Evolutionary conservation across 2,329 filamentous ascomycete species (phyloP).

Genomic region (Exophiala oligosperma): DNA sequence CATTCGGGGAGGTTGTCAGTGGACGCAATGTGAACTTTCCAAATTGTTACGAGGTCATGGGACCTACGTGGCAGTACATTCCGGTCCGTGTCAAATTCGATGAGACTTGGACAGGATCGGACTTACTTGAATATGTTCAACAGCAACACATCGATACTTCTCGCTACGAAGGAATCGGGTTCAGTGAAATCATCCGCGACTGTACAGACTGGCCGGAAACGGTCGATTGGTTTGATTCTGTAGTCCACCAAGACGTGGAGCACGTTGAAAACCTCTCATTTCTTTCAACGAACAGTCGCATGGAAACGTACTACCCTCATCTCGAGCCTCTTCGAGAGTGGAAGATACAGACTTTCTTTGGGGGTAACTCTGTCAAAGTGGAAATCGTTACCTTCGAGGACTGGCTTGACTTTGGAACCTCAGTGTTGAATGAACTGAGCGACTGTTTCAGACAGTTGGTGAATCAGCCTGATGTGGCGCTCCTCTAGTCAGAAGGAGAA

Average conservation of each 20-base stretch:
- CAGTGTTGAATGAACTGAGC: conserved; percentile 53
- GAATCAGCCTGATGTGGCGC: conserved; percentile 1
- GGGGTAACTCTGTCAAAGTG: conserved; percentile 53
- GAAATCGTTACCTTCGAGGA: conserved; percentile 62
- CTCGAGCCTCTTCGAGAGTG: conserved; percentile 57
- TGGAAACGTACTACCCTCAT: conserved; percentile 62
- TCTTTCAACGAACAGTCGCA: conserved; percentile 38
- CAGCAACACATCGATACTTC: conserved; percentile 58
- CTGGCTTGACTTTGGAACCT: conserved; percentile 54
- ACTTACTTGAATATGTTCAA: conserved; percentile 35
- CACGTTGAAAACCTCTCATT: conserved; percentile 57
- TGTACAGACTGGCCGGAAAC: conserved; percentile 47
- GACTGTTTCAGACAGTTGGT: conserved; percentile 44
- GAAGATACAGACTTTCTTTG: conserved; percentile 63
- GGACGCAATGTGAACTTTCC: conserved; percentile 62
- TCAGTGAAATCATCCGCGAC: conserved; percentile 53
- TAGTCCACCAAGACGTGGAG: conserved; percentile 61
- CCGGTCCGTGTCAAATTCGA: conserved; percentile 62
- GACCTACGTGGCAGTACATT: conserved; percentile 68
- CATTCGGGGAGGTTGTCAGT: conserved; percentile 66
- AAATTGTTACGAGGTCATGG: conserved; percentile 58
- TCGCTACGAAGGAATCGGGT: conserved; percentile 56
- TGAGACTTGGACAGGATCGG: conserved; percentile 44
- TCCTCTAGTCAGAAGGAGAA: neutral
- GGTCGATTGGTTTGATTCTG: conserved; percentile 52